Percentiles rank a stretch among this genome's conserved stretches.
Evolutionary conservation across 2,329 filamentous ascomycete genomes (phyloP).

Genomic region (Thermothelomyces thermophilus): DNA sequence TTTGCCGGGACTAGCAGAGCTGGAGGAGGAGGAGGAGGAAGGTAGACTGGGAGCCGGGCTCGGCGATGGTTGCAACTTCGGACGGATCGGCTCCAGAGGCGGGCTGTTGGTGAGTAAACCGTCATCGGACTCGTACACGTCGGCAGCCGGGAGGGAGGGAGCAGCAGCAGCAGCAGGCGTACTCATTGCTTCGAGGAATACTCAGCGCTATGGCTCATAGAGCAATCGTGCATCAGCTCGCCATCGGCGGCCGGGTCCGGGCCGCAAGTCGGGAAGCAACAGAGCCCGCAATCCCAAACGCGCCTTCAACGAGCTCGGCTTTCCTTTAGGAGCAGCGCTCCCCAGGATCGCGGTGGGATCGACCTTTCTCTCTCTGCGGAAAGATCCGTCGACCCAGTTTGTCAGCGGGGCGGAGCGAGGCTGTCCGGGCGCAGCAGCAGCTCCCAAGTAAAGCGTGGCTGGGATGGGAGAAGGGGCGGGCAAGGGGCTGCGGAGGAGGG

Average conservation of each 20-base stretch:
- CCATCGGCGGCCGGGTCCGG: slow-evolving; percentile 25
- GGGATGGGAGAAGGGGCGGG: slow-evolving; percentile 13
- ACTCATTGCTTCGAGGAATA: slow-evolving; percentile 34
- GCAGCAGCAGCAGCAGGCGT: slow-evolving; percentile 33
- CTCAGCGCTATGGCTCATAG: slow-evolving; percentile 26
- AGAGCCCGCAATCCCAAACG: not conserved
- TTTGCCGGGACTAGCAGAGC: slow-evolving; percentile 33
- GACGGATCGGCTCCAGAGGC: slow-evolving; percentile 32
- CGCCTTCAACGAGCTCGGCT: not conserved
- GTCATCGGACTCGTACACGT: slow-evolving; percentile 41
- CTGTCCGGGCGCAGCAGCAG: slow-evolving; percentile 12
- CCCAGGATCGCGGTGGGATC: not conserved
- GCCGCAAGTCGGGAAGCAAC: not conserved
- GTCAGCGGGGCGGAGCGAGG: slow-evolving; percentile 7
- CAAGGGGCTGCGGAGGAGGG: slow-evolving; percentile 21
- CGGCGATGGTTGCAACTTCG: slow-evolving; percentile 44
- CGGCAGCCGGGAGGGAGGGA: slow-evolving; percentile 28
- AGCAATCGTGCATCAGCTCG: slow-evolving; percentile 26
- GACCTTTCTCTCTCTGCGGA: not conserved
- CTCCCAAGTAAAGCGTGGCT: slow-evolving; percentile 16
- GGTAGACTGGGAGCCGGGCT: slow-evolving; percentile 43
- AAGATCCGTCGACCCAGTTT: slow-evolving; percentile 7
- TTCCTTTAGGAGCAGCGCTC: not conserved
- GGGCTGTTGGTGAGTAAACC: slow-evolving; percentile 37
- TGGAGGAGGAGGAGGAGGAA: slow-evolving; percentile 39